These are phyloP conservation scores for Phytophthora ohioensis DNA, from an alignment of 352 stramenopile species.

Conservation along the genomic window DNA sequence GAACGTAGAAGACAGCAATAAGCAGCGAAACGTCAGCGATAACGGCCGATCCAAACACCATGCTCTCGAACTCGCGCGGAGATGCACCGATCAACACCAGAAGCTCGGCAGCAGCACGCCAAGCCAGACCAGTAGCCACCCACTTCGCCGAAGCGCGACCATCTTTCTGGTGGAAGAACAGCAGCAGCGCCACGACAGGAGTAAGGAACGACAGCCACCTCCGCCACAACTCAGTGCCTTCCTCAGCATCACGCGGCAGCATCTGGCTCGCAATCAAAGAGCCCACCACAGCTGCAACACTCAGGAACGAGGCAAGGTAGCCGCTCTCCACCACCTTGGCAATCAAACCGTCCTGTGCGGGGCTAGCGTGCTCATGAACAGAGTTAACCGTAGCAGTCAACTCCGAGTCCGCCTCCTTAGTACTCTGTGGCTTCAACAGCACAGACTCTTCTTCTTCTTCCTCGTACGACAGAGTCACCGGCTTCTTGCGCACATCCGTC, in stretches of 20 bases:
- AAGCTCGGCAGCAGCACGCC: constrained; percentile 75
- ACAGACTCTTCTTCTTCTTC: constrained; percentile 48
- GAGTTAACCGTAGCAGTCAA: constrained; percentile 11
- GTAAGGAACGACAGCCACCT: constrained; percentile 75
- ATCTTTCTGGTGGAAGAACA: constrained; percentile 84
- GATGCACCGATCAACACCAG: constrained; percentile 65
- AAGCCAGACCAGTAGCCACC: constrained; percentile 83
- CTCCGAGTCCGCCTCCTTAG: constrained; percentile 15
- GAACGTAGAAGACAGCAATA: constrained; percentile 52
- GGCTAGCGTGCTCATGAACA: constrained; percentile 25
- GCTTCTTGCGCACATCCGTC: constrained; percentile 39
- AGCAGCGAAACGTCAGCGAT: constrained; percentile 72
- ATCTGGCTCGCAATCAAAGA: constrained; percentile 73
- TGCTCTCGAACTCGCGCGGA: constrained; percentile 53
- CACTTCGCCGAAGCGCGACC: constrained; percentile 77
- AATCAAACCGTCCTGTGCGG: constrained; percentile 37
- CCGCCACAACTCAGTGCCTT: constrained; percentile 51
- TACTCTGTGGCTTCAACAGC: constrained; percentile 27
- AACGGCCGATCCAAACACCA: constrained; percentile 46
- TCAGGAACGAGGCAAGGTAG: constrained; percentile 74
- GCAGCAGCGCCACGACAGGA: constrained; percentile 66
- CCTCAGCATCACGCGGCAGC: constrained; percentile 43
- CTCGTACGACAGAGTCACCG: constrained; percentile 65
- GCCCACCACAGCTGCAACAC: constrained; percentile 70
- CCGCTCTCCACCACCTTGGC: constrained; percentile 63